Conservation (phyloP, 164 flowering plant species). For the Berberis thunbergii region DNA sequence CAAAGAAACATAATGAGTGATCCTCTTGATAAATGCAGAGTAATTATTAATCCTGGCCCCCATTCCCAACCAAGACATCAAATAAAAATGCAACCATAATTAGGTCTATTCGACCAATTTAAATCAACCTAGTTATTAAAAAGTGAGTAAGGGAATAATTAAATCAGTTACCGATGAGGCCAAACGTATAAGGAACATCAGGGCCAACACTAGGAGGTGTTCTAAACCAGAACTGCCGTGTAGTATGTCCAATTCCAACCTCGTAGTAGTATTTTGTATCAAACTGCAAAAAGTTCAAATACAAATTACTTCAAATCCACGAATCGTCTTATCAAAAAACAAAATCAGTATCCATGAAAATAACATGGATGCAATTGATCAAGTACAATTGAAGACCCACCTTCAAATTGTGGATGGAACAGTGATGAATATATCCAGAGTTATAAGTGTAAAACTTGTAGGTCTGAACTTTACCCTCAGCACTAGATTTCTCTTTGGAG, state of each 20-base stretch:
- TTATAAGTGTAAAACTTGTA: conserved; percentile 41
- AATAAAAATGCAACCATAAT: no score
- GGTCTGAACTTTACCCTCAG: conserved; percentile 16
- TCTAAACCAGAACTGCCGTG: conserved; percentile 36
- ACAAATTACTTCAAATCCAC: neutral
- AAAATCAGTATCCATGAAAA: neutral
- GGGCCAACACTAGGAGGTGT: conserved; percentile 49
- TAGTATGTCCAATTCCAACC: conserved; percentile 27
- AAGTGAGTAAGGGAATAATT: neutral
- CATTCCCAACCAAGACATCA: no score
- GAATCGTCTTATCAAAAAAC: neutral
- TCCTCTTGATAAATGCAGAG: no score
- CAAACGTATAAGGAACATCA: conserved; percentile 52
- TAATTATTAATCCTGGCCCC: no score
- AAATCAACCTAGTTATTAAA: neutral
- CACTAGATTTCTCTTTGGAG: conserved; percentile 11
- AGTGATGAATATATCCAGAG: conserved; percentile 51
- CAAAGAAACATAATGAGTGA: neutral
- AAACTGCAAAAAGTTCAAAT: conserved; percentile 22
- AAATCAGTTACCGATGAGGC: conserved; percentile 35
- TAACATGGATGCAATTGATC: no score
- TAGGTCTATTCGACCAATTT: no score
- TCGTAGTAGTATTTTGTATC: conserved; percentile 41
- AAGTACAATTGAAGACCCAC: conserved; percentile 8
- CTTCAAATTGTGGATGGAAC: conserved; percentile 33